Evolutionary conservation across 2,329 filamentous ascomycete genomes (phyloP).

Genomic region (Dryadomyces quercivorus): DNA sequence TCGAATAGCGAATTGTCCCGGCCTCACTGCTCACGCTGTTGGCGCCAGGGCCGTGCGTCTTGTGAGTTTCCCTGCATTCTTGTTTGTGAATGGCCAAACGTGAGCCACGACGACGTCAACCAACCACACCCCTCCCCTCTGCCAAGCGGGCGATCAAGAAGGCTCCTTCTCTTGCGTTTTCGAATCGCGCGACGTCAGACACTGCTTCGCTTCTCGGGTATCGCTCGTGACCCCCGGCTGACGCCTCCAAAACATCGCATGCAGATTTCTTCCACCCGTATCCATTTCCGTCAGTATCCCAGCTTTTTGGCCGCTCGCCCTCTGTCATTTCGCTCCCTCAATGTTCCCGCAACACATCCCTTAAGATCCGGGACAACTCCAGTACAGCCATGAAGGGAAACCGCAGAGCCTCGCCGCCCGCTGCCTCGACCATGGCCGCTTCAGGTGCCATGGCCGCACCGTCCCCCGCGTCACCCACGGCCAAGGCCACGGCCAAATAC

Average conservation of each 20-base stretch:
- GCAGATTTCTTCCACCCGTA: not conserved
- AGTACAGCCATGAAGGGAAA: slow-evolving; percentile 21
- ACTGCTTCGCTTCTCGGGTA: not conserved
- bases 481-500: slow-evolving; percentile 45
- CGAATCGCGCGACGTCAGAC: not conserved
- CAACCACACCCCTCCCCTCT: not conserved
- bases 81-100: not conserved
- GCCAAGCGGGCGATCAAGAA: not conserved
- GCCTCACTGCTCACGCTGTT: not conserved
- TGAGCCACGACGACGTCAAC: not conserved
- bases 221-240: not conserved
- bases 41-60: not conserved
- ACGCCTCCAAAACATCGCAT: not conserved
- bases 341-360: slow-evolving; percentile 4
- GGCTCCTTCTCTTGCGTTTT: not conserved
- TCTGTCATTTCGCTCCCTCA: not conserved
- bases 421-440: slow-evolving; percentile 7
- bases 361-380: slow-evolving; percentile 1
- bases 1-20: not conserved
- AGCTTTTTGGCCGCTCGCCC: not conserved
- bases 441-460: slow-evolving; percentile 6
- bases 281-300: not conserved
- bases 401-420: slow-evolving; percentile 18
- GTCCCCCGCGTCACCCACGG: slow-evolving; percentile 36
- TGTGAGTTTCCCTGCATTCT: slow-evolving; percentile 2